Evolutionary conservation across 495 filamentous ascomycete species (phyloP).

Genomic region (Aspergillus kassunensis): DNA sequence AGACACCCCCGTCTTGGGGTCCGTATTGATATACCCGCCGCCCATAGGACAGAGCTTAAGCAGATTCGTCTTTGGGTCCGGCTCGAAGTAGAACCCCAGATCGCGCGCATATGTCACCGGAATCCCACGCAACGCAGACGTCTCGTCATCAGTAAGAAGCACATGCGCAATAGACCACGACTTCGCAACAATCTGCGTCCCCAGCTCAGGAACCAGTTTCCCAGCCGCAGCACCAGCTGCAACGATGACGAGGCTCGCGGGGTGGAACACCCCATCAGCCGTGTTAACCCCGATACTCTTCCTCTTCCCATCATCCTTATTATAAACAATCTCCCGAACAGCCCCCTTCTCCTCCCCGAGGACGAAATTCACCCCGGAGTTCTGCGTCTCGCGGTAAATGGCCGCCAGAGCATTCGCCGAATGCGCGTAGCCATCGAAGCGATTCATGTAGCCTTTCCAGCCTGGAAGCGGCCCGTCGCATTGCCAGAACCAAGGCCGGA

Average conservation of each 20-base stretch:
- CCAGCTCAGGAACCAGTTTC: constrained; percentile 35
- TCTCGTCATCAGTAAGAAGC: constrained; percentile 49
- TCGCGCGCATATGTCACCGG: constrained; percentile 53
- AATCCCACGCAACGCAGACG: constrained; percentile 45
- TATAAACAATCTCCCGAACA: constrained; percentile 22
- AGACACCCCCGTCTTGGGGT: constrained; percentile 30
- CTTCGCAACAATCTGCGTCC: constrained; percentile 42
- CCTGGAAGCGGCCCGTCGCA: constrained; percentile 45
- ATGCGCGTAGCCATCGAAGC: constrained; percentile 50
- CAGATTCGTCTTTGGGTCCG: constrained; percentile 48
- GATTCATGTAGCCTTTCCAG: constrained; percentile 55
- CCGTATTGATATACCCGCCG: constrained; percentile 50
- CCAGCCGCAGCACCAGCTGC: constrained; percentile 41
- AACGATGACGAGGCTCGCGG: constrained; percentile 36
- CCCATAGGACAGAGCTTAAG: constrained; percentile 54
- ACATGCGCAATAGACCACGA: constrained; percentile 53
- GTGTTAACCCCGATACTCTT: constrained; percentile 35
- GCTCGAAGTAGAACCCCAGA: constrained; percentile 58
- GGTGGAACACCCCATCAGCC: constrained; percentile 28
- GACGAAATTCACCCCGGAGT: constrained; percentile 34
- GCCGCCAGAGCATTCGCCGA: constrained; percentile 41
- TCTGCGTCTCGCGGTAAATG: constrained; percentile 24
- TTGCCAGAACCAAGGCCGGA: constrained; percentile 39
- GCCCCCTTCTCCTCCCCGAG: constrained; percentile 22
- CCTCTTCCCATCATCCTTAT: constrained; percentile 18